A percentile compares a stretch with the other conserved stretches of the same genome.
Conservation (phyloP, 148 eudicot species). For the Fagopyrum homotropicum region DNA sequence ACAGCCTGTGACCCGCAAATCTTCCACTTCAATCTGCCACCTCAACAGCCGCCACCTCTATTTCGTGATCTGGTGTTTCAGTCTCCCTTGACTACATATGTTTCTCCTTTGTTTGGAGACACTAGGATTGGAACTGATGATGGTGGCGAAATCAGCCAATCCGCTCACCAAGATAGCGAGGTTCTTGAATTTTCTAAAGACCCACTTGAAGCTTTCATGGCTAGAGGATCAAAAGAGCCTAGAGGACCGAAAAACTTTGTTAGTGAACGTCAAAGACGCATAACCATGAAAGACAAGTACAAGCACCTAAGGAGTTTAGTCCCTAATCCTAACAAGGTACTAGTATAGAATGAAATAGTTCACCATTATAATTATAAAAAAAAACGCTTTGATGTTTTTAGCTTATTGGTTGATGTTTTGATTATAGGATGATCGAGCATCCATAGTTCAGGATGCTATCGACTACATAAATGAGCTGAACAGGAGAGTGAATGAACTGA, state of each 20-base stretch:
- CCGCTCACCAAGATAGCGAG: conserved; percentile 2
- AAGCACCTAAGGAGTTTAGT: conserved; percentile 42
- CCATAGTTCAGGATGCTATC: conserved; percentile 72
- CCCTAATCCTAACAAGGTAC: conserved; percentile 82
- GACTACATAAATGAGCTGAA: conserved; percentile 66
- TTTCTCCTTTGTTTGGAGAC: conserved; percentile 11
- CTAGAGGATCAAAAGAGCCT: conserved; percentile 4
- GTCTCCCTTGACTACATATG: background rate
- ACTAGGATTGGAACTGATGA: conserved; percentile 7
- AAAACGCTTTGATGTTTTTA: background rate
- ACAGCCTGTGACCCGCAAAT: conserved; percentile 4
- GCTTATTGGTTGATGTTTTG: background rate
- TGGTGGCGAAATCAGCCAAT: conserved; percentile 3
- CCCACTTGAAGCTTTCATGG: conserved; percentile 7
- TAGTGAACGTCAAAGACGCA: conserved; percentile 76
- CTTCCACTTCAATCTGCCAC: conserved; percentile 12
- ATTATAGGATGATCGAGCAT: conserved; percentile 68
- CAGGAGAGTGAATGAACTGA: conserved; percentile 60
- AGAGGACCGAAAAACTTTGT: conserved; percentile 59
- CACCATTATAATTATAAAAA: background rate
- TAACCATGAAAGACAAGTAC: conserved; percentile 52
- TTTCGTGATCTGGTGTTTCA: conserved; percentile 9
- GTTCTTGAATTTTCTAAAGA: conserved; percentile 8
- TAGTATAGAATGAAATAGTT: background rate
- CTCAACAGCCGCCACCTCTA: conserved; percentile 11